Conservation (phyloP, 148 eudicot genomes). For the Cornus suecica region DNA sequence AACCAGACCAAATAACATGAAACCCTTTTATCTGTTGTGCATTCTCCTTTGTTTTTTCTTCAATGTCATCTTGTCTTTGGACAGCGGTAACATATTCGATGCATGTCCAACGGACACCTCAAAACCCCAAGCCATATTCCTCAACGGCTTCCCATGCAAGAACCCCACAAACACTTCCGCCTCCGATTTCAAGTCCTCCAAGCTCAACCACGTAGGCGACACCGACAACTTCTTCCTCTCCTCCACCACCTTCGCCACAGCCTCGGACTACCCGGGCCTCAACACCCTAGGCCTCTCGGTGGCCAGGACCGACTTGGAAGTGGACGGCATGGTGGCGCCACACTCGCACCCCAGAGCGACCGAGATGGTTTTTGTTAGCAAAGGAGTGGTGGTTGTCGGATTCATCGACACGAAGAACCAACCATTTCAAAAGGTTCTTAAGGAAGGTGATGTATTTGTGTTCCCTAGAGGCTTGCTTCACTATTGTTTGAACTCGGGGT, state of each 20-base stretch:
- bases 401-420: conserved; percentile 57
- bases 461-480: conserved; percentile 82
- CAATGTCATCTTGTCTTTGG: conserved; percentile 29
- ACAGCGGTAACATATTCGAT: conserved; percentile 64
- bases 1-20: conserved; percentile 13
- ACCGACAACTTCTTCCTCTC: conserved; percentile 52
- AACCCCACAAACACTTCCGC: conserved; percentile 53
- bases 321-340: conserved; percentile 64
- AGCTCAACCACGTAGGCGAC: conserved; percentile 43
- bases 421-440: conserved; percentile 53
- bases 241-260: conserved; percentile 46
- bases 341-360: conserved; percentile 90
- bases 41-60: conserved; percentile 16
- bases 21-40: conserved; percentile 1
- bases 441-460: conserved; percentile 78
- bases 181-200: conserved; percentile 63
- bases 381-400: conserved; percentile 62
- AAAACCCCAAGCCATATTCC: conserved; percentile 31
- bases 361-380: conserved; percentile 62
- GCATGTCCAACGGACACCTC: conserved; percentile 56
- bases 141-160: conserved; percentile 84
- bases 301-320: conserved; percentile 71
- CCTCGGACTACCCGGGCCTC: conserved; percentile 64
- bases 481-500: conserved; percentile 61
- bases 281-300: conserved; percentile 76